phyloP scores from a whole-genome alignment of 805 yeast genomes.

The Groenewaldozyma tartarivorans region DNA sequence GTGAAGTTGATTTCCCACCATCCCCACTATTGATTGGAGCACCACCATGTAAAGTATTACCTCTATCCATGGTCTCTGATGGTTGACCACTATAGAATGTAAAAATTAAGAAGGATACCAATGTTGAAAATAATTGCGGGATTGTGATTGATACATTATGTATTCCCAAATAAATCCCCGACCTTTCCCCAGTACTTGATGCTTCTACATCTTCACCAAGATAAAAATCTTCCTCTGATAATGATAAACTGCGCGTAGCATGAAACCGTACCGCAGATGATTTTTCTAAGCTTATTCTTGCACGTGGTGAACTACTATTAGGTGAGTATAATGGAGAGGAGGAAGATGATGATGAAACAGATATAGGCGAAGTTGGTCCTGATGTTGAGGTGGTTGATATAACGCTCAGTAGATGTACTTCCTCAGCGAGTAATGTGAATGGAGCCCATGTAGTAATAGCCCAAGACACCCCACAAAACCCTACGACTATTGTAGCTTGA shows the following conservation, averaged over 20 bases:
- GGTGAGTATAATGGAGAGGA: background rate
- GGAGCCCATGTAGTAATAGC: slow-evolving; percentile 64
- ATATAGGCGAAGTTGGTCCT: background rate
- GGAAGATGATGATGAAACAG: slow-evolving; percentile 2
- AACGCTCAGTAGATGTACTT: slow-evolving; percentile 20
- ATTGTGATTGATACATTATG: slow-evolving; percentile 32
- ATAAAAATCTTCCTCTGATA: slow-evolving; percentile 11
- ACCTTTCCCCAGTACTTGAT: slow-evolving; percentile 18
- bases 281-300: background rate
- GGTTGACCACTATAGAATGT: slow-evolving; percentile 15
- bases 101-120: slow-evolving; percentile 30
- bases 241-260: slow-evolving; percentile 4
- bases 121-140: slow-evolving; percentile 32
- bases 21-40: slow-evolving; percentile 17
- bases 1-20: slow-evolving; percentile 30
- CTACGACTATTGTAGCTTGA: slow-evolving; percentile 42
- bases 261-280: background rate
- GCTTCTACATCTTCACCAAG: slow-evolving; percentile 2
- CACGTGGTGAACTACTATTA: background rate
- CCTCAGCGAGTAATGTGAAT: slow-evolving; percentile 49
- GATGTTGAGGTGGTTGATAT: background rate
- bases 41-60: too few relatives aligned
- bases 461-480: slow-evolving; percentile 53
- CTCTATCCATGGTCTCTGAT: too few relatives aligned
- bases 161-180: slow-evolving; percentile 31